Evolutionary conservation across 1,139 yeast species (phyloP), one percentile per base, ranked within the genome.

Genomic region (Diutina scorzettiae): DNA sequence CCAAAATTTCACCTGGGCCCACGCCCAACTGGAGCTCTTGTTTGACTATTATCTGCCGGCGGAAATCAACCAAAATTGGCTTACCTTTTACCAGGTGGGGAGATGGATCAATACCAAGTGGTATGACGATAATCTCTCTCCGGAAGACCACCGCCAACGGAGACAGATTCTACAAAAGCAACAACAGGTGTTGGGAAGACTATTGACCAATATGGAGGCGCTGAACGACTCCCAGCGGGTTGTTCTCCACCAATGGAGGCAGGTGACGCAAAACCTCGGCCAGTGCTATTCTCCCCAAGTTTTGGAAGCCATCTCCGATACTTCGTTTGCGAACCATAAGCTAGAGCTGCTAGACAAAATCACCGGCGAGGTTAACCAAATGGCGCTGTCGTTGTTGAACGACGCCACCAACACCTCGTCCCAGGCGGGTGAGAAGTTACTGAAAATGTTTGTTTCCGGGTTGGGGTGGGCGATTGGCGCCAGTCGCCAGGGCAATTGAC

Each of bases 381-480:
- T 34, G 27, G 29, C 39, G 9, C 39, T 34, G 39, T 20, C 24
- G 6, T 14, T 34, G 2, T 34, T 34, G 24, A 34, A 23, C 17
- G 67, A 64, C 39, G 66, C 66, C 7, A 53, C 65, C 12, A 51
- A 53, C 16, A 59, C 64, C 12, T 61, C 66, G 2, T 52, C 53
- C 39, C 64, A 65, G 31, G 70, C 70, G 5, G 59, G 76, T 36
- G 78, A 72, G 43, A 74, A 71, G 51, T 49, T 75, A 6, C 69
- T 77, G 5, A 71, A 67, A 46, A 54, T 76, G 45, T 60, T 76
- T 44, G 79, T 72, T 1, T 66, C 75, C 30, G 81, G 82, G 1
- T 57, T 76, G 40, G 82, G 81, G 2, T 76, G 82, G 82, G 82
- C 81, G 1, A 73, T 76, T 47, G 82, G 82, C 4, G 82, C 82